A percentile compares a stretch with the other conserved stretches of the same genome.
phyloP scores from a whole-genome alignment of 768 basidiomycete species.

The Suillus sp. region DNA sequence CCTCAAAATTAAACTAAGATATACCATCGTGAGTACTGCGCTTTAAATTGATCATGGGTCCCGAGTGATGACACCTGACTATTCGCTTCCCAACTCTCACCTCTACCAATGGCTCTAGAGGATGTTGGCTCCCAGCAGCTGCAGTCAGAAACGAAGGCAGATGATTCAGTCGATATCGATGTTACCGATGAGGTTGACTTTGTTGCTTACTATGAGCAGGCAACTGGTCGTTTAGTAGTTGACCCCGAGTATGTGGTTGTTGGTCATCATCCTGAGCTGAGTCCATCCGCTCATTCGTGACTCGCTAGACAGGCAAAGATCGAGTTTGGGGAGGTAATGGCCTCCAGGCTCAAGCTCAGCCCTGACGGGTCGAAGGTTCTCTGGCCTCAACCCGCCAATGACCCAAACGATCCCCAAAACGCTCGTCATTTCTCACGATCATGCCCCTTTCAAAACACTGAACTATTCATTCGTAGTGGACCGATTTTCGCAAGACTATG shows the following conservation, averaged over 20 bases:
- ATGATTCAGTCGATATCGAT: background rate
- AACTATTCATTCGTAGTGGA: slow-evolving; percentile 40
- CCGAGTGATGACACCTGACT: background rate
- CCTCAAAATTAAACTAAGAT: background rate
- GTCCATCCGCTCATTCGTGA: background rate
- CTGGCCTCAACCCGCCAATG: slow-evolving; percentile 56
- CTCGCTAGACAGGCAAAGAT: slow-evolving; percentile 44
- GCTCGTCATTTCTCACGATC: slow-evolving; percentile 29
- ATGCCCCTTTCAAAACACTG: background rate
- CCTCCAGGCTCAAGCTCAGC: slow-evolving; percentile 48
- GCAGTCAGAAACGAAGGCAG: background rate
- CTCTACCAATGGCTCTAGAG: background rate
- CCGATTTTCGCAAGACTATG: slow-evolving; percentile 43
- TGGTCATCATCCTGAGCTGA: background rate
- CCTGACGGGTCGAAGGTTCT: slow-evolving; percentile 48
- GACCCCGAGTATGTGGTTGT: slow-evolving; percentile 53
- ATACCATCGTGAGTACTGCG: background rate
- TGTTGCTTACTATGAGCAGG: slow-evolving; percentile 49
- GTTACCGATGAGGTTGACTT: slow-evolving; percentile 34
- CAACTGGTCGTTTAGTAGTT: slow-evolving; percentile 60
- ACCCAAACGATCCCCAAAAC: slow-evolving; percentile 56
- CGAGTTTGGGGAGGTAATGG: slow-evolving; percentile 52
- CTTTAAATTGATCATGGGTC: background rate
- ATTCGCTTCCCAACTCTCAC: slow-evolving; percentile 5
- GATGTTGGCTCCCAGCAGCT: background rate